Evolutionary conservation across 1,284 basidiomycete genomes (phyloP).

Genomic region (Malassezia nana): DNA sequence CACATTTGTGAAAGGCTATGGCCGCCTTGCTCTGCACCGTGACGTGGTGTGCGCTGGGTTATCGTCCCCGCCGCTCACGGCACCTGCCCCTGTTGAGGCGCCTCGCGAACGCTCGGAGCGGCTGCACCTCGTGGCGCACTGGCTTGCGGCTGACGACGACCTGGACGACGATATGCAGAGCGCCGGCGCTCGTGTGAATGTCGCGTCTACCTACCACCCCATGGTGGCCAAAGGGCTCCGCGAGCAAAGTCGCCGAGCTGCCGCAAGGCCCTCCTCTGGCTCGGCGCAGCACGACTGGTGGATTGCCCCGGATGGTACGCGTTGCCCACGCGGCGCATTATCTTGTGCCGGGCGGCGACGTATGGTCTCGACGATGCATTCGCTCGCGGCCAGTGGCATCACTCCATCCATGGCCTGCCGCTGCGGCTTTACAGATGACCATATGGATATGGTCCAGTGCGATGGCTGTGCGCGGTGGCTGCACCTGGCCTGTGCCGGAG

Average conservation of each 20-base stretch:
- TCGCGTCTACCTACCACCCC: slow-evolving; percentile 7
- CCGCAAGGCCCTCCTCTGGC: background rate
- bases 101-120: background rate
- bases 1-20: slow-evolving; percentile 8
- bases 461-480: slow-evolving; percentile 17
- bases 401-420: slow-evolving; percentile 14
- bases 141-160: slow-evolving; percentile 1
- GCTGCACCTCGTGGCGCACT: background rate
- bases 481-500: slow-evolving; percentile 16
- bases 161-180: background rate
- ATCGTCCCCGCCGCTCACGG: background rate
- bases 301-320: slow-evolving; percentile 12
- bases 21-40: slow-evolving; percentile 11
- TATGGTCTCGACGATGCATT: slow-evolving; percentile 1
- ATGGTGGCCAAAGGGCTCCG: slow-evolving; percentile 18
- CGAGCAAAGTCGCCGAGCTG: slow-evolving; percentile 1
- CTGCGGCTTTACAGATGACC: slow-evolving; percentile 16
- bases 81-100: background rate
- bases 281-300: slow-evolving; percentile 4
- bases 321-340: background rate
- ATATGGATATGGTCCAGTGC: slow-evolving; percentile 19
- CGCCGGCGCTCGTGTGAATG: background rate
- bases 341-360: background rate
- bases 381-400: slow-evolving; percentile 9
- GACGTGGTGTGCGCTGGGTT: background rate